These are phyloP conservation scores for Fonsecaea multimorphosa DNA, from an alignment of 2,329 filamentous ascomycete species.

Conservation along the genomic window DNA sequence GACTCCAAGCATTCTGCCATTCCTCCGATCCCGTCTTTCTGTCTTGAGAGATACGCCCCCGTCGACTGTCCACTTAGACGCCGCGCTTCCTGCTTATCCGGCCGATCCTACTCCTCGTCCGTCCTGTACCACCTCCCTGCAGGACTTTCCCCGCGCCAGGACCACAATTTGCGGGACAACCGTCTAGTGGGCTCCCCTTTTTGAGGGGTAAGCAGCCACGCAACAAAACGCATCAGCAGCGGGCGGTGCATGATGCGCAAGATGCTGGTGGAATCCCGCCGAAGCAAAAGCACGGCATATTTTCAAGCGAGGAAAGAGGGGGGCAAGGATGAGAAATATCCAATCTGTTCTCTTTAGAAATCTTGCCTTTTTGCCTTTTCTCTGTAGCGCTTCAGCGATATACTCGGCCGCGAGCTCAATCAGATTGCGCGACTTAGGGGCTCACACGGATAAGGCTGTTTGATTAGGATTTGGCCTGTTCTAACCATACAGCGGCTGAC, in stretches of 20 bases:
- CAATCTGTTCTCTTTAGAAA: background rate
- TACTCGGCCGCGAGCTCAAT: background rate
- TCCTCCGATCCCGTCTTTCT: background rate
- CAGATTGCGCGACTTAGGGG: background rate
- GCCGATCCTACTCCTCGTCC: slow-evolving; percentile 1
- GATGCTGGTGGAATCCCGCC: slow-evolving; percentile 25
- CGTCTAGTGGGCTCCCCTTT: slow-evolving; percentile 11
- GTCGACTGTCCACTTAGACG: background rate
- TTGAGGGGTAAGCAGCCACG: slow-evolving; percentile 28
- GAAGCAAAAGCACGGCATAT: slow-evolving; percentile 27
- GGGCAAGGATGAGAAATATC: background rate
- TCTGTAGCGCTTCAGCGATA: background rate
- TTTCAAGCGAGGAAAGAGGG: background rate
- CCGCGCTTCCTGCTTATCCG: slow-evolving; percentile 8
- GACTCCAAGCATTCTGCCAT: background rate
- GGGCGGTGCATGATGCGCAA: slow-evolving; percentile 7
- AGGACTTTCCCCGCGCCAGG: slow-evolving; percentile 20
- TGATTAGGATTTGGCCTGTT: background rate
- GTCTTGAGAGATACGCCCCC: background rate
- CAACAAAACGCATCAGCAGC: background rate
- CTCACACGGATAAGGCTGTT: background rate
- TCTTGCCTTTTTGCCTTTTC: background rate
- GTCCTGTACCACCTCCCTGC: slow-evolving; percentile 7
- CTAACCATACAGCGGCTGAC: background rate
- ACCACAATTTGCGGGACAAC: slow-evolving; percentile 22